These are phyloP conservation scores for Malassezia pachydermatis DNA, from an alignment of 1,284 basidiomycete genomes.

Conservation along the genomic window DNA sequence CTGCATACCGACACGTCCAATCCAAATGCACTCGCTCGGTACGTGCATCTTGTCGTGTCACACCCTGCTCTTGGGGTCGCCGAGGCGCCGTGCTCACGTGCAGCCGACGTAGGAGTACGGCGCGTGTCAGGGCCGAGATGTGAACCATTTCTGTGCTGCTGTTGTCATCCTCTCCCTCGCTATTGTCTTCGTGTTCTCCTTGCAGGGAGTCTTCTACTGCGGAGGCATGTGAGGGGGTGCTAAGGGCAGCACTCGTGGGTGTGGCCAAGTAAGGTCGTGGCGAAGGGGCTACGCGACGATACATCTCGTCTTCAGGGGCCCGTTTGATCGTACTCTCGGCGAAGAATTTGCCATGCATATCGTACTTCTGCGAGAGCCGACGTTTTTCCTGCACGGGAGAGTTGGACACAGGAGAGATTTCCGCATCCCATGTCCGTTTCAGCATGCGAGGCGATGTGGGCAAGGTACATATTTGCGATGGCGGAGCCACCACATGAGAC, in stretches of 20 bases:
- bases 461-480: neutral
- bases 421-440: no score
- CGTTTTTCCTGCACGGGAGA: no score
- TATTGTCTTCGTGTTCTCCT: no score
- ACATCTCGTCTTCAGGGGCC: neutral
- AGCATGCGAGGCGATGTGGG: no score
- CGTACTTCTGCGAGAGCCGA: constrained; percentile 13
- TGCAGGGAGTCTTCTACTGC: no score
- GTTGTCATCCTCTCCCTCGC: no score
- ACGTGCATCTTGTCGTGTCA: no score
- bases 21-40: constrained; percentile 5
- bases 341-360: constrained; percentile 18
- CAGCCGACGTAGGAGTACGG: neutral
- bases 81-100: neutral
- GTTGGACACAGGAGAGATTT: no score
- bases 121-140: neutral
- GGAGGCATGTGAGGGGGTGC: neutral
- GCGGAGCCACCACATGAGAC: neutral
- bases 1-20: constrained; percentile 1
- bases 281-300: constrained; percentile 1
- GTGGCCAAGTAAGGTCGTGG: neutral
- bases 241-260: neutral
- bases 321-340: neutral
- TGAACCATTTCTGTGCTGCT: no score
- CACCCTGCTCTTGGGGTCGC: neutral